Conservation (phyloP, 1,284 basidiomycete genomes). For the Porogramme epimiltina region DNA sequence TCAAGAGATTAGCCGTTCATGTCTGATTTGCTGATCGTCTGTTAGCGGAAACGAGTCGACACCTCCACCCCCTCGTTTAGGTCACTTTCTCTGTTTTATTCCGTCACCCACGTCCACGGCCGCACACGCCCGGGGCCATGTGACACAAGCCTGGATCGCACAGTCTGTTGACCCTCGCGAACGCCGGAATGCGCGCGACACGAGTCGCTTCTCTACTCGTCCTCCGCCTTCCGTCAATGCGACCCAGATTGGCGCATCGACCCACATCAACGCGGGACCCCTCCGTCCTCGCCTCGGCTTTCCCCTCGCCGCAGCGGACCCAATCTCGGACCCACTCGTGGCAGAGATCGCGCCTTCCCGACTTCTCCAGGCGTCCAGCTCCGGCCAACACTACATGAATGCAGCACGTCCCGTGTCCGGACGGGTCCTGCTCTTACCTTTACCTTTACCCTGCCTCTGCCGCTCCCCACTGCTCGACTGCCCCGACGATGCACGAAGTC, state of each 20-base stretch:
- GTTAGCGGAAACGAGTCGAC: no score
- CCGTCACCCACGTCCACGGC: conserved; percentile 15
- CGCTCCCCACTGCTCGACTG: background rate
- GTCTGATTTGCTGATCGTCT: conserved; percentile 5
- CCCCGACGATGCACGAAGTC: conserved; percentile 58
- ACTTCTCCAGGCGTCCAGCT: conserved; percentile 32
- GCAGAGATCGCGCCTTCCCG: conserved; percentile 27
- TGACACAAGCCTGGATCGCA: conserved; percentile 18
- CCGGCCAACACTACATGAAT: conserved; percentile 25
- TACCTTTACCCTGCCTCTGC: conserved; percentile 10
- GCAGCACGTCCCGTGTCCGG: conserved; percentile 27
- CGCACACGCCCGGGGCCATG: conserved; percentile 17
- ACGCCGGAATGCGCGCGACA: conserved; percentile 3
- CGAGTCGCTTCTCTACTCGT: conserved; percentile 14
- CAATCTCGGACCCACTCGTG: conserved; percentile 22
- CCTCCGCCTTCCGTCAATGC: conserved; percentile 23
- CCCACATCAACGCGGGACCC: conserved; percentile 28
- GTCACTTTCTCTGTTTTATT: conserved; percentile 16
- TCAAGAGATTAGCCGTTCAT: background rate
- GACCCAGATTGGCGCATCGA: conserved; percentile 30
- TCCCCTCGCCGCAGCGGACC: conserved; percentile 28
- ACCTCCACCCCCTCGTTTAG: conserved; percentile 13
- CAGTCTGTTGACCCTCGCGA: conserved; percentile 10
- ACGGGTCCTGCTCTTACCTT: conserved; percentile 9
- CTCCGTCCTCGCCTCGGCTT: conserved; percentile 28